Base-by-base conservation (phyloP, 768 basidiomycete species). In the Termitomyces sp. region DNA sequence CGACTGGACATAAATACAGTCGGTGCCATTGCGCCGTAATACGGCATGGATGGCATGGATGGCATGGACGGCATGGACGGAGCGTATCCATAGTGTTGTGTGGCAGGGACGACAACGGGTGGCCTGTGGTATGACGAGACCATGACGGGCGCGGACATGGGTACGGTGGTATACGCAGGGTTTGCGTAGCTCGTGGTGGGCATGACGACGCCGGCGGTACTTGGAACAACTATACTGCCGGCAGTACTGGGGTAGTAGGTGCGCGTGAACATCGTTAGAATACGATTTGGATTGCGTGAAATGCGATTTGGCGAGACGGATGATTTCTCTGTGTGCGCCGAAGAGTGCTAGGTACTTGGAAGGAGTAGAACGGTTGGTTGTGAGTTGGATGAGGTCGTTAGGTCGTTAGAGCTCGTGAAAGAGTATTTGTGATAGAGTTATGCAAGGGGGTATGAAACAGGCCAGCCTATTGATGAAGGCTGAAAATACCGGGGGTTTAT, bases 191-290 rank as follows among this genome's bases (percentile, higher is more conserved):
- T 40, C 12, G 45, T 13, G 32, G 58, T 36, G 53, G 53, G 54
- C 57, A 63, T 53, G 54, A 55, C 53, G 26, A 53, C 38, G 4
- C 40, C 54, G 2, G 58, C 38, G 36, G 53, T 49, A 40, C 18
- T 58, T 20, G 65, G 62, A n/a, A 66, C 55, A 13, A 66, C 53
- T 30, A 66, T 59, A 57, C 63, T 64, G 45, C 65, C 63, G 45
- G 63, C 57, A 30, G 58, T 22, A 14, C 58, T 60, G 28, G 63
- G 64, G 46, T 58, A 63, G 58, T 64, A 65, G 49, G 61, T 61
- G 49, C 57, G 63, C 36, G 38, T 26, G 57, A 58, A 64, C 63
- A 64, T 64, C 9, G 30, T 53, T 9, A 42, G 35, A 52, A n/a
- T 28, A n/a, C 4, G 46, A 45, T 52, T 43, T 46, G 45, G 14